Conservation (phyloP, 345 rosid species). For the Nasturtium officinale region DNA sequence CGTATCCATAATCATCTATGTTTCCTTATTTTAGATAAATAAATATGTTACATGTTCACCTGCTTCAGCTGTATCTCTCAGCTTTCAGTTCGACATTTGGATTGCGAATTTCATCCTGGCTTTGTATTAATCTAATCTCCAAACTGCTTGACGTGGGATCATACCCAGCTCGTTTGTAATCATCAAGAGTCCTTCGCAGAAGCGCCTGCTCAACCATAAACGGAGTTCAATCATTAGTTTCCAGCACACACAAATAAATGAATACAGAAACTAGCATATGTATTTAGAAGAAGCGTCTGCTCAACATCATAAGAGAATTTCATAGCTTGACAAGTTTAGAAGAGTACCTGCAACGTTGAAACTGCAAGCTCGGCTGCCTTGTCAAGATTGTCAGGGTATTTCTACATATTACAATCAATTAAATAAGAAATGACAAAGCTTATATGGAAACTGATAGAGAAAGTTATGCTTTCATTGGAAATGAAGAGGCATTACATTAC, state of each 20-base stretch:
- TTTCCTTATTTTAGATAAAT: constrained; percentile 24
- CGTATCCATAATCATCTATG: constrained; percentile 18
- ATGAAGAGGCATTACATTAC: constrained; percentile 65
- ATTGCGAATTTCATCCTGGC: constrained; percentile 84
- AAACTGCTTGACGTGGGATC: constrained; percentile 76
- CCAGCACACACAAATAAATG: not conserved
- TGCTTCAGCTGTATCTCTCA: constrained; percentile 45
- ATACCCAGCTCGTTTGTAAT: constrained; percentile 62
- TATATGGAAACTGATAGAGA: not conserved
- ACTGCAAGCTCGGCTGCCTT: constrained; percentile 96
- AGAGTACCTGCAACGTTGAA: constrained; percentile 87
- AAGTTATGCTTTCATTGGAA: constrained; percentile 9
- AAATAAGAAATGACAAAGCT: not conserved
- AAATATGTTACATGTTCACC: constrained; percentile 38
- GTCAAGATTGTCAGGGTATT: constrained; percentile 78
- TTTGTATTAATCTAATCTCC: constrained; percentile 90
- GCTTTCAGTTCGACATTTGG: constrained; percentile 61
- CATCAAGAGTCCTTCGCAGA: constrained; percentile 73
- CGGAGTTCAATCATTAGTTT: constrained; percentile 13
- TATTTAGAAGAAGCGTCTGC: not conserved
- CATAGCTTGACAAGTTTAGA: constrained; percentile 3
- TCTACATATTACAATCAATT: constrained; percentile 50
- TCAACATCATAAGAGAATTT: not conserved
- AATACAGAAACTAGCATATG: not conserved
- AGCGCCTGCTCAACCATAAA: constrained; percentile 56